Conservation (phyloP, 192 early-diverging fungal species). For the Gamsiella multidivaricata region DNA sequence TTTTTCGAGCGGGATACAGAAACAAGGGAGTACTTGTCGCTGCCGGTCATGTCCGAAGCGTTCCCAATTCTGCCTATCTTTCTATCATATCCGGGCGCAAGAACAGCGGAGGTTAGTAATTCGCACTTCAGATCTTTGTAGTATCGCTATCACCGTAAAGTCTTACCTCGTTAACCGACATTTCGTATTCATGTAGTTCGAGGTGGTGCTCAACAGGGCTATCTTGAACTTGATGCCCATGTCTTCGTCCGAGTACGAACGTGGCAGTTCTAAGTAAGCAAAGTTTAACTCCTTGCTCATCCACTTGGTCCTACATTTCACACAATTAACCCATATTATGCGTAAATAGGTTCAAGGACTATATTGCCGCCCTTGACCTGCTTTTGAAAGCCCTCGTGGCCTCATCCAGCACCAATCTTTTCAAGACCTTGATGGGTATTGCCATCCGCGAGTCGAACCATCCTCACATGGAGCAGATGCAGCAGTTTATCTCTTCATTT, state of each 20-base stretch:
- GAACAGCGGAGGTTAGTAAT: slow-evolving; percentile 33
- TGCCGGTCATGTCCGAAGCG: slow-evolving; percentile 57
- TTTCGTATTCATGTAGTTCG: slow-evolving; percentile 16
- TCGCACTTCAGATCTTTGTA: too few species aligned
- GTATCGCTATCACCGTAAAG: too few species aligned
- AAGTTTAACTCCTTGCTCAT: too few species aligned
- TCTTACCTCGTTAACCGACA: background rate
- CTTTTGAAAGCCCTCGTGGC: slow-evolving; percentile 61
- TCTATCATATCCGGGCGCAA: slow-evolving; percentile 35
- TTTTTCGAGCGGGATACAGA: slow-evolving; percentile 46
- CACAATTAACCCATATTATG: too few species aligned
- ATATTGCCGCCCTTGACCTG: slow-evolving; percentile 63
- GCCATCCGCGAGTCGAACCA: slow-evolving; percentile 67
- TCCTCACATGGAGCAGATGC: slow-evolving; percentile 54
- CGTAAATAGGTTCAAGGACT: slow-evolving; percentile 59
- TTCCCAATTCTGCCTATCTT: slow-evolving; percentile 62
- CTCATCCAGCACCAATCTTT: slow-evolving; percentile 55
- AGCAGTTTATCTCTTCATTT: slow-evolving; percentile 43
- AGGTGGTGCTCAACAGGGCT: slow-evolving; percentile 51
- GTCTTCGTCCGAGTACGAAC: slow-evolving; percentile 37
- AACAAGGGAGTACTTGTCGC: slow-evolving; percentile 35
- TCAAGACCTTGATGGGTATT: slow-evolving; percentile 62
- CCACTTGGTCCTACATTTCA: too few species aligned
- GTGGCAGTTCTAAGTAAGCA: slow-evolving; percentile 35
- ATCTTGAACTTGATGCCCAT: slow-evolving; percentile 58